Percentiles rank a stretch among this genome's conserved stretches.
Evolutionary conservation across 1,284 basidiomycete genomes (phyloP).

Genomic region (Trichosporon sp.): DNA sequence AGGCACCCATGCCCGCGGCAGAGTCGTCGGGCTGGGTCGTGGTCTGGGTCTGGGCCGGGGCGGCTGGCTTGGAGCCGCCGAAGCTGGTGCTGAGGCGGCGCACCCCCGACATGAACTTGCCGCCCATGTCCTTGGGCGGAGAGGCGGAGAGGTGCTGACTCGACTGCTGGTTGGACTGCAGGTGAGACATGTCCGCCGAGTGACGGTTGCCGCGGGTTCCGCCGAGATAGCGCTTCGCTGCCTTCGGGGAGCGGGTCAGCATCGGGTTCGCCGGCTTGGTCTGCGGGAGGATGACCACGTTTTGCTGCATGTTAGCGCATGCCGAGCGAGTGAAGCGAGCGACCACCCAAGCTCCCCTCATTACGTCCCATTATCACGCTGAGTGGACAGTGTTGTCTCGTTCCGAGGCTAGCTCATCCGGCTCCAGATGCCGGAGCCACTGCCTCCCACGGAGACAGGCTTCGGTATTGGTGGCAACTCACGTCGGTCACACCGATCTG

Average conservation of each 20-base stretch:
- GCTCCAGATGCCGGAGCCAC: too few species aligned
- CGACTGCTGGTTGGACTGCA: not conserved
- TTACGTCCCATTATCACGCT: too few species aligned
- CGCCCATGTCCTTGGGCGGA: slow-evolving; percentile 1
- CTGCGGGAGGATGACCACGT: slow-evolving; percentile 47
- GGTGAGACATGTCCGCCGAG: not conserved
- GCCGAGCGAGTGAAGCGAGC: slow-evolving; percentile 6
- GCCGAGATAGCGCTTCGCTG: not conserved
- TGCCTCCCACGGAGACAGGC: too few species aligned
- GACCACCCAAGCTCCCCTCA: too few species aligned
- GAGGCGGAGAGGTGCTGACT: slow-evolving; percentile 31
- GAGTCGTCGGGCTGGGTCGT: not conserved
- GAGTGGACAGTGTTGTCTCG: not conserved
- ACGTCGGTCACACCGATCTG: slow-evolving; percentile 49
- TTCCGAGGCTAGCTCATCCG: not conserved
- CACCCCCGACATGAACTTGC: slow-evolving; percentile 8
- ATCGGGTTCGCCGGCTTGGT: slow-evolving; percentile 48
- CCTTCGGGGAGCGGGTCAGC: slow-evolving; percentile 29
- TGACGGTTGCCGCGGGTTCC: not conserved
- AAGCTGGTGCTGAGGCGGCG: not conserved
- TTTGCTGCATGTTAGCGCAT: slow-evolving; percentile 35
- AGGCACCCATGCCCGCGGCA: not conserved
- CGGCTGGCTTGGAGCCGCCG: not conserved
- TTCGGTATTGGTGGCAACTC: slow-evolving; percentile 25
- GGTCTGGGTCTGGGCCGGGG: not conserved